A percentile compares a stretch with the other conserved stretches of the same genome.
Conservation (phyloP, 2,329 filamentous ascomycete genomes). For the Fusarium sp. region DNA sequence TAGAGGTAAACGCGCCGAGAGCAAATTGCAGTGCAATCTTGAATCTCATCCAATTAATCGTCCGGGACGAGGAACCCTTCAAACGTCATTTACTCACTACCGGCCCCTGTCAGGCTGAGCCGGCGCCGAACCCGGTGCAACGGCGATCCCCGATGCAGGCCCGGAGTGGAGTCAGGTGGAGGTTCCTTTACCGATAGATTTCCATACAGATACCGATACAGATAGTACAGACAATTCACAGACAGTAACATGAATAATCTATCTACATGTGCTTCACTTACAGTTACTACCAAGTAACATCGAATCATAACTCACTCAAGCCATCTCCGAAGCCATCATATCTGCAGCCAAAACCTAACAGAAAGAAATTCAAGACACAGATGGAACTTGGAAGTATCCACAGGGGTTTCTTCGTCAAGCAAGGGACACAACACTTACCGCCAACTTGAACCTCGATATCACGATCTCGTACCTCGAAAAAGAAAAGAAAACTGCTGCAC, state of each 20-base stretch:
- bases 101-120: slow-evolving; percentile 44
- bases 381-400: neutral
- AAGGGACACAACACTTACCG: neutral
- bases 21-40: neutral
- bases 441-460: neutral
- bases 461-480: slow-evolving; percentile 1
- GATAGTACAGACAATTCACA: neutral
- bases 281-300: neutral
- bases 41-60: slow-evolving; percentile 3
- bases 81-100: slow-evolving; percentile 19
- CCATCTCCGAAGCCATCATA: slow-evolving; percentile 38
- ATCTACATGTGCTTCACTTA: neutral
- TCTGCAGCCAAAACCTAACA: slow-evolving; percentile 13
- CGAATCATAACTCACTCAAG: neutral
- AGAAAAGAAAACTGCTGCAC: neutral
- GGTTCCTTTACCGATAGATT: neutral
- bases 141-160: slow-evolving; percentile 44
- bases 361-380: neutral
- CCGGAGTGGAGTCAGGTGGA: slow-evolving; percentile 3
- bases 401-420: neutral
- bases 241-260: neutral
- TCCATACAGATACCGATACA: neutral
- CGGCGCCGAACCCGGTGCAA: slow-evolving; percentile 29
- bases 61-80: slow-evolving; percentile 5
- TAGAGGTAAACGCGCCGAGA: slow-evolving; percentile 5